Conservation (phyloP, 1,284 basidiomycete genomes). For the Ceratobasidium sp. region DNA sequence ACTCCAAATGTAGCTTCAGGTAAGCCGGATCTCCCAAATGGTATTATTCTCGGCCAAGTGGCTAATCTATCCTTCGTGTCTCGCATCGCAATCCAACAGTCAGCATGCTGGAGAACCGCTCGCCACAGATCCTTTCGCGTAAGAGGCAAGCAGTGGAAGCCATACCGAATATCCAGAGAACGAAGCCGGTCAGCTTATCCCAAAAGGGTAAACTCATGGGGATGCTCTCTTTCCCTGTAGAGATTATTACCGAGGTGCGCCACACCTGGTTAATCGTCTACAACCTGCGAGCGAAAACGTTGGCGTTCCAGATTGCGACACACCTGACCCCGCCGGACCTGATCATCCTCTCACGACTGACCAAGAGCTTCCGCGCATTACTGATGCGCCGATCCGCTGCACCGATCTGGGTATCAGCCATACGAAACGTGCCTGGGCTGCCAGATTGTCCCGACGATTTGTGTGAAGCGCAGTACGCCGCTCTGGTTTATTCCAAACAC, state of each 20-base stretch:
- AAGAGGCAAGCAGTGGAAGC: too few species aligned
- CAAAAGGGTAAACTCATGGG: not conserved
- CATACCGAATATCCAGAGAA: too few species aligned
- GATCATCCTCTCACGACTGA: not conserved
- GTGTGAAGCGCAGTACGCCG: constrained; percentile 20
- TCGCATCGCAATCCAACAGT: too few species aligned
- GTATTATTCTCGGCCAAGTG: too few species aligned
- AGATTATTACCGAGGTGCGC: constrained; percentile 6
- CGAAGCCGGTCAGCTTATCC: too few species aligned
- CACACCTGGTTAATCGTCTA: not conserved
- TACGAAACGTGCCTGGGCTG: constrained; percentile 5
- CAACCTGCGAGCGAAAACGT: too few species aligned
- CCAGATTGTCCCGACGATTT: constrained; percentile 20
- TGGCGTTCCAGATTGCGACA: not conserved
- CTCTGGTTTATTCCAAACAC: constrained; percentile 5
- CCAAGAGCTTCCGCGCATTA: not conserved
- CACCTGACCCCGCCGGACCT: constrained; percentile 7
- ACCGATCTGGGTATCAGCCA: not conserved
- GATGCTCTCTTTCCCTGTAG: not conserved
- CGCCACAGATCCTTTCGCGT: too few species aligned
- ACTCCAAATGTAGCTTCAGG: too few species aligned
- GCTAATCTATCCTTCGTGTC: too few species aligned
- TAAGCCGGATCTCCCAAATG: too few species aligned
- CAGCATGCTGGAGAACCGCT: too few species aligned
- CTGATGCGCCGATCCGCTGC: not conserved